Base-by-base conservation (phyloP, 2,329 filamentous ascomycete genomes). In the Fusarium sp. region DNA sequence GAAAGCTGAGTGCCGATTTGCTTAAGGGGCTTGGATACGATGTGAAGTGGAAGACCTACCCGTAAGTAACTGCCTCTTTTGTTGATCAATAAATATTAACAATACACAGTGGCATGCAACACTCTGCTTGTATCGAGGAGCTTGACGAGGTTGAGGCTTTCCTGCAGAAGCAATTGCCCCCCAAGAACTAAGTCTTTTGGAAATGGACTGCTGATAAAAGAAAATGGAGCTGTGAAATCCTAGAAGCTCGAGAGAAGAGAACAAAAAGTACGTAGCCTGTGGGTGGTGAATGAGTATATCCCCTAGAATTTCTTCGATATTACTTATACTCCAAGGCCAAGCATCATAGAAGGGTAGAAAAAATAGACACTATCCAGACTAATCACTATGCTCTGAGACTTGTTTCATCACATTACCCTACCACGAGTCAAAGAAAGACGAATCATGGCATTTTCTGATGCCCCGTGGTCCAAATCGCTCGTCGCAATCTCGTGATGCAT, bases 111-210 rank as follows among this genome's bases (percentile, higher is more conserved):
- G 85, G 89, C 8, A 86, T 97, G 75, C 83, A 83, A 13, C 94
- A 97, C 77, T 91, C 89, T 22, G 93, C 93, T 5, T 89, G 90
- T 71, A 85, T 88, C 7, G 83, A 91, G 69, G 95, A 97, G 81
- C 88, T 97, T 56, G 89, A 96, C 62, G 92, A 97, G 74, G 83
- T 97, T 19, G 92, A 96, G 79, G 76, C 74, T 3, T 89, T 86
- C 67, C 62, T 89, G 62, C 76, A 71, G 30, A 74, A 80, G 65
- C 79, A 79, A 45, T 77, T 89, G 57, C 83, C 84, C 7, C 75
- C 69, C 17, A 70, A 70, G 59, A 70, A 70, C 43, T 70, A 68
- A 44, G 28, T 7, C 24, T 11, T 26, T 28, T n/a, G 15, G 39
- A n/a, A 39, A 24, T 22, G 26, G 14, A 7, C n/a, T 10, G 24